Conservation (phyloP, 345 rosid species). For the Aquilaria malaccensis region DNA sequence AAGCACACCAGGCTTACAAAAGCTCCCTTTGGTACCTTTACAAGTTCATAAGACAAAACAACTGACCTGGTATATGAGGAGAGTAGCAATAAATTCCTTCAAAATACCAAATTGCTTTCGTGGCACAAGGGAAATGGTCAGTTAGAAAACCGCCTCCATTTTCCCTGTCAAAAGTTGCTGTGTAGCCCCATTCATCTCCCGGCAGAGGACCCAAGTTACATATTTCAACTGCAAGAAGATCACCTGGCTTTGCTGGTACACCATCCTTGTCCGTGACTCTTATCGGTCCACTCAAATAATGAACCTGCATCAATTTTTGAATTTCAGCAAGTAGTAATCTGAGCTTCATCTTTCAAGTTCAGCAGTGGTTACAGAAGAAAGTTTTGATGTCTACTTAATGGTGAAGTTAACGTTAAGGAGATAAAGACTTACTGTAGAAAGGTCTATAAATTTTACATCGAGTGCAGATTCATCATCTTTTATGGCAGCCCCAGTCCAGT, state of each 20-base stretch:
- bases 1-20: conserved; percentile 9
- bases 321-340: background rate
- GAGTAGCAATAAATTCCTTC: conserved; percentile 90
- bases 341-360: background rate
- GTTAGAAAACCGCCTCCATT: conserved; percentile 87
- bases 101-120: conserved; percentile 93
- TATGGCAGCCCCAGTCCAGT: conserved; percentile 58
- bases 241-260: conserved; percentile 65
- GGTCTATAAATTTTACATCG: conserved; percentile 45
- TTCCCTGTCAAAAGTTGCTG: conserved; percentile 77
- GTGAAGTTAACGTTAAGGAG: background rate
- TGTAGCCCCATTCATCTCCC: conserved; percentile 89
- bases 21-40: background rate
- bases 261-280: conserved; percentile 59
- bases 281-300: conserved; percentile 78
- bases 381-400: no score
- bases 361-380: background rate
- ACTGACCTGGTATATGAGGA: conserved; percentile 75
- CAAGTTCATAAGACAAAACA: background rate
- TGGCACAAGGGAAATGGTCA: conserved; percentile 84
- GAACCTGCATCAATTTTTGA: conserved; percentile 33
- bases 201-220: conserved; percentile 85
- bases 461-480: conserved; percentile 53
- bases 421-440: conserved; percentile 42
- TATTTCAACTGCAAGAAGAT: conserved; percentile 77